phyloP scores from a whole-genome alignment of 352 stramenopile species.

The Pythium biforme region DNA sequence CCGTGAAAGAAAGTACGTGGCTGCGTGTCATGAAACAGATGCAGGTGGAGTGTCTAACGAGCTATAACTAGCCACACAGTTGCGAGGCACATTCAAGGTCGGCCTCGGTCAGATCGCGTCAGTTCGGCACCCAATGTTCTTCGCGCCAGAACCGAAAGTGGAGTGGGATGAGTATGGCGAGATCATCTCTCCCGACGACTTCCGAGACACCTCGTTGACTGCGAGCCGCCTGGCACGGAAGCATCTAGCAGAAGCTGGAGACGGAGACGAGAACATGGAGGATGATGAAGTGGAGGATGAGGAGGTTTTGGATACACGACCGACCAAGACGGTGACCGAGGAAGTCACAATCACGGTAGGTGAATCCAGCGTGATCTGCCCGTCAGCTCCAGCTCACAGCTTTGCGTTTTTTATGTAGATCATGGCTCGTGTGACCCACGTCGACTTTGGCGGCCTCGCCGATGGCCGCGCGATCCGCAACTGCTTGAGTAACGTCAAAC shows the following conservation, averaged over 20 bases:
- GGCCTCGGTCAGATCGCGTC: slow-evolving; percentile 82
- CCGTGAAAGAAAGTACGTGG: slow-evolving; percentile 53
- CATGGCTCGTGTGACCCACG: slow-evolving; percentile 68
- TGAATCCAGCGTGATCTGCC: not conserved
- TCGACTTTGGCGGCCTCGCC: slow-evolving; percentile 85
- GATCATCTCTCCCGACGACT: slow-evolving; percentile 84
- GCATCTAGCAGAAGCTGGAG: slow-evolving; percentile 56
- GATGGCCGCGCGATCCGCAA: slow-evolving; percentile 87
- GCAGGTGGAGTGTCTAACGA: not conserved
- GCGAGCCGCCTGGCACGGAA: slow-evolving; percentile 61
- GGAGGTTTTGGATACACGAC: slow-evolving; percentile 53
- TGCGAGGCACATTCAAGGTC: slow-evolving; percentile 85
- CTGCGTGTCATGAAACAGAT: not conserved
- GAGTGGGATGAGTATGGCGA: slow-evolving; percentile 90
- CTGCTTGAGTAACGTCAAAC: slow-evolving; percentile 87
- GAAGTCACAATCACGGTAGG: slow-evolving; percentile 61
- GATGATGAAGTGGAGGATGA: slow-evolving; percentile 49
- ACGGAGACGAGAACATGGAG: slow-evolving; percentile 73
- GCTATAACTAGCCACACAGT: slow-evolving; percentile 47
- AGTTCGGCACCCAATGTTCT: slow-evolving; percentile 88
- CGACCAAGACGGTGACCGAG: slow-evolving; percentile 79
- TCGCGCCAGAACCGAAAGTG: slow-evolving; percentile 81
- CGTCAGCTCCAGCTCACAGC: not conserved
- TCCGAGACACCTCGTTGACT: slow-evolving; percentile 69
- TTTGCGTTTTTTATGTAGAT: slow-evolving; percentile 33